phyloP scores from a whole-genome alignment of 1,139 yeast species.

The Pichia sp. region DNA sequence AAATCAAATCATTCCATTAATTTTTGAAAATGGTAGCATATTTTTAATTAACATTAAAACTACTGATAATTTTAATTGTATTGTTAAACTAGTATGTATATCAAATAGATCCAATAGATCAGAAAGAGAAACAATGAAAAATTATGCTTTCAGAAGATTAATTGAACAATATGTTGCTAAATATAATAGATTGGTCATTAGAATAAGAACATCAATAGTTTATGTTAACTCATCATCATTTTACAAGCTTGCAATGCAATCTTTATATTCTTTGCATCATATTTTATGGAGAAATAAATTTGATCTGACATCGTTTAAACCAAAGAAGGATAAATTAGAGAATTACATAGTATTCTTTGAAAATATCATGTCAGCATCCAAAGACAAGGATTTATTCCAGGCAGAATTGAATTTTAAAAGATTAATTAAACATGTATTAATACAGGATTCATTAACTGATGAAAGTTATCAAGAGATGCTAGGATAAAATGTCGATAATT shows the following conservation, averaged over 20 bases:
- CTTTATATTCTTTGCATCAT: constrained; percentile 25
- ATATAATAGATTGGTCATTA: constrained; percentile 20
- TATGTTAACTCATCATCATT: constrained; percentile 17
- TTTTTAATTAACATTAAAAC: constrained; percentile 25
- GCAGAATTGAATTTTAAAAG: constrained; percentile 18
- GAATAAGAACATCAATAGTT: constrained; percentile 21
- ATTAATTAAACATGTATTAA: constrained; percentile 9
- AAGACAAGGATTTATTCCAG: constrained; percentile 10
- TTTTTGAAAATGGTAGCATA: constrained; percentile 25
- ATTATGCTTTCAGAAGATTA: constrained; percentile 24
- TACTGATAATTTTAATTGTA: constrained; percentile 13
- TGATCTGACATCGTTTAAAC: constrained; percentile 16
- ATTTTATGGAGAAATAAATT: constrained; percentile 21
- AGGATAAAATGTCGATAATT: not conserved
- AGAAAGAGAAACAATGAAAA: constrained; percentile 24
- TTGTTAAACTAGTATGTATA: constrained; percentile 26
- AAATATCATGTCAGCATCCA: constrained; percentile 24
- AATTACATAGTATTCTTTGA: constrained; percentile 26
- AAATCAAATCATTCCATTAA: constrained; percentile 28
- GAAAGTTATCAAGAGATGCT: not conserved
- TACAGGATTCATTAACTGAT: not conserved
- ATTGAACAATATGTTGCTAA: constrained; percentile 29
- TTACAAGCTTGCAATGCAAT: constrained; percentile 23
- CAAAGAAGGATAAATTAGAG: constrained; percentile 19
- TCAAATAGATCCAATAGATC: constrained; percentile 21